These are phyloP conservation scores for Elasticomyces elasticus DNA, from an alignment of 495 filamentous ascomycete species.

Conservation along the genomic window DNA sequence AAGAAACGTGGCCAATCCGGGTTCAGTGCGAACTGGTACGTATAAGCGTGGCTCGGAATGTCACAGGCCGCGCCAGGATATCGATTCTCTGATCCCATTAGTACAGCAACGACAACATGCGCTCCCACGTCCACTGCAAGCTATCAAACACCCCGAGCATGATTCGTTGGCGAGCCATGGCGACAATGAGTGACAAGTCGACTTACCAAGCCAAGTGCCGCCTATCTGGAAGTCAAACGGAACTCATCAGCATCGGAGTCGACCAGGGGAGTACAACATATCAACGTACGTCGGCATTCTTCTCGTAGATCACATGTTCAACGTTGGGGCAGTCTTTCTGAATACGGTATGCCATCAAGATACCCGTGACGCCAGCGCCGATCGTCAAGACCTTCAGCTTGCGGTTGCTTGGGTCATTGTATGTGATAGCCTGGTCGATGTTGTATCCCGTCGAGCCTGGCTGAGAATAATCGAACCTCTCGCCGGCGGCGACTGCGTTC, in stretches of 20 bases:
- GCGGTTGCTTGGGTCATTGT: conserved; percentile 25
- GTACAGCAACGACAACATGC: too few relatives aligned
- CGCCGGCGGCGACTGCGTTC: conserved; percentile 22
- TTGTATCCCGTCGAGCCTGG: conserved; percentile 30
- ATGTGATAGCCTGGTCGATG: conserved; percentile 24
- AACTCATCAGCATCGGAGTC: too few relatives aligned
- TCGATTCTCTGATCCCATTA: conserved; percentile 16
- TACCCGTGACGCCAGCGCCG: conserved; percentile 31
- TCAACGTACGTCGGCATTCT: conserved; percentile 21
- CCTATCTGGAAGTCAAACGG: conserved; percentile 18
- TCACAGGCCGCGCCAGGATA: conserved; percentile 28
- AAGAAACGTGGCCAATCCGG: conserved; percentile 35
- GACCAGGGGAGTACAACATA: neutral
- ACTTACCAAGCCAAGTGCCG: conserved; percentile 30
- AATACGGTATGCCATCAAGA: conserved; percentile 31
- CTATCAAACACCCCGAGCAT: too few relatives aligned
- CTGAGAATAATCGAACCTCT: conserved; percentile 28
- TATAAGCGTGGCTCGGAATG: conserved; percentile 32
- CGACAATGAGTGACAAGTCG: too few relatives aligned
- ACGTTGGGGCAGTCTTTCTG: conserved; percentile 31
- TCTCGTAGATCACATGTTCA: conserved; percentile 34
- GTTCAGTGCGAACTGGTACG: conserved; percentile 32
- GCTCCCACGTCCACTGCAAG: too few relatives aligned
- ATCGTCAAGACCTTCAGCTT: conserved; percentile 29
- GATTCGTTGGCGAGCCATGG: too few relatives aligned